phyloP scores from a whole-genome alignment of 1,284 basidiomycete genomes.

The Ceratobasidium theobromae region DNA sequence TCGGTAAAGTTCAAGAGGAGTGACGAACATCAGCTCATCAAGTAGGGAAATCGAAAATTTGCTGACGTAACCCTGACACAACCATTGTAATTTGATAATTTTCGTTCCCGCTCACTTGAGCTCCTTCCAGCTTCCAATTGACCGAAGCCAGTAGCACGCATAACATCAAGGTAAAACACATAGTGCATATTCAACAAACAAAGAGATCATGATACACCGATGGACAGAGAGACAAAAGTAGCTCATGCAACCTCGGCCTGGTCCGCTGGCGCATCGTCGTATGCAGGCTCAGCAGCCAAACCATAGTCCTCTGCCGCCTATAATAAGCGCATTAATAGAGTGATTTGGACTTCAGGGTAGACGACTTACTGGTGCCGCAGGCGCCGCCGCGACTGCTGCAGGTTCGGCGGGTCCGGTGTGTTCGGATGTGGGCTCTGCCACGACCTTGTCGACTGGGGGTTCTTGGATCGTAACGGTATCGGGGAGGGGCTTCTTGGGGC shows the following conservation, averaged over 20 bases:
- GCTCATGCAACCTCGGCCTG: background rate
- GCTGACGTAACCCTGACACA: background rate
- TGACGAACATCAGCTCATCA: background rate
- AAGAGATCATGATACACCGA: slow-evolving; percentile 14
- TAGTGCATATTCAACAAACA: slow-evolving; percentile 6
- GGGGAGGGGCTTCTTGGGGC: slow-evolving; percentile 92
- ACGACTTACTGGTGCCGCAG: background rate
- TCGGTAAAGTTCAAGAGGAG: no score
- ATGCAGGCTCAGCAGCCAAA: background rate
- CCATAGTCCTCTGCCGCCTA: slow-evolving; percentile 16
- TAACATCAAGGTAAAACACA: background rate
- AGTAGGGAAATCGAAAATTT: slow-evolving; percentile 17
- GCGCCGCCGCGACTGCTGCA: background rate
- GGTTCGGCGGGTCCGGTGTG: slow-evolving; percentile 43
- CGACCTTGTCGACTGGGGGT: slow-evolving; percentile 76
- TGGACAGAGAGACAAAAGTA: slow-evolving; percentile 2
- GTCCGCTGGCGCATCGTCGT: slow-evolving; percentile 25
- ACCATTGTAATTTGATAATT: no score
- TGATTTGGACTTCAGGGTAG: background rate
- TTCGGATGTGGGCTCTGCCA: slow-evolving; percentile 77
- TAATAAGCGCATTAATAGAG: background rate
- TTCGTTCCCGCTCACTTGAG: no score
- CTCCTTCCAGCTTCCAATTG: no score
- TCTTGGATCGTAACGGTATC: slow-evolving; percentile 93
- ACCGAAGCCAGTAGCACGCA: background rate